phyloP scores from a whole-genome alignment of 345 rosid species.

The Pistacia atlantica region DNA sequence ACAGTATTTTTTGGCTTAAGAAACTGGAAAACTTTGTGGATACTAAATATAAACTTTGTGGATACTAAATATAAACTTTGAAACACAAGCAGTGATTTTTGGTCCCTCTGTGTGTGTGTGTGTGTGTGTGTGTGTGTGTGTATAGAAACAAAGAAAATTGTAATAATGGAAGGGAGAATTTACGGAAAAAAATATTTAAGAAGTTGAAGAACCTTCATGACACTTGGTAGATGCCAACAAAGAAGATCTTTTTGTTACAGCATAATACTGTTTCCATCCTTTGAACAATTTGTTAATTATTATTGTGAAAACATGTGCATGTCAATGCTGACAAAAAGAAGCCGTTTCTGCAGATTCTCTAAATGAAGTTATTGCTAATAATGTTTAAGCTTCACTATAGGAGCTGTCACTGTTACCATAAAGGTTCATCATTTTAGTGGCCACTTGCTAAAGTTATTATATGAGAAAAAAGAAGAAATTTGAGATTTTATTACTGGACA shows the following conservation, averaged over 20 bases:
- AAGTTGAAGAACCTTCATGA: background rate
- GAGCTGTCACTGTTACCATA: background rate
- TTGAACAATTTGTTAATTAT: background rate
- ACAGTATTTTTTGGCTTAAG: background rate
- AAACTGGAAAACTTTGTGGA: background rate
- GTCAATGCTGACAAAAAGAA: background rate
- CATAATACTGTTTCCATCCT: background rate
- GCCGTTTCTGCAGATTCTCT: background rate
- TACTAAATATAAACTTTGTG: background rate
- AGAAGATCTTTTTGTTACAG: background rate
- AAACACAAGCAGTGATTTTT: background rate
- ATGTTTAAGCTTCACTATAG: background rate
- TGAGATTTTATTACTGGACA: background rate
- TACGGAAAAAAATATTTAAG: too few relatives aligned
- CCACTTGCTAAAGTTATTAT: background rate
- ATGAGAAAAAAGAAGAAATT: background rate
- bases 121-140: too few relatives aligned
- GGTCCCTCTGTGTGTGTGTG: too few relatives aligned
- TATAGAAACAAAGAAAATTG: background rate
- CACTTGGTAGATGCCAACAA: background rate
- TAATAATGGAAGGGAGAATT: background rate
- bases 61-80: background rate
- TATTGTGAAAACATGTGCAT: background rate
- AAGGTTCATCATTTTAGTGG: background rate
- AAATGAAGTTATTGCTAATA: background rate